phyloP scores from a whole-genome alignment of 2,329 filamentous ascomycete species.

The Fusarium nygamai region DNA sequence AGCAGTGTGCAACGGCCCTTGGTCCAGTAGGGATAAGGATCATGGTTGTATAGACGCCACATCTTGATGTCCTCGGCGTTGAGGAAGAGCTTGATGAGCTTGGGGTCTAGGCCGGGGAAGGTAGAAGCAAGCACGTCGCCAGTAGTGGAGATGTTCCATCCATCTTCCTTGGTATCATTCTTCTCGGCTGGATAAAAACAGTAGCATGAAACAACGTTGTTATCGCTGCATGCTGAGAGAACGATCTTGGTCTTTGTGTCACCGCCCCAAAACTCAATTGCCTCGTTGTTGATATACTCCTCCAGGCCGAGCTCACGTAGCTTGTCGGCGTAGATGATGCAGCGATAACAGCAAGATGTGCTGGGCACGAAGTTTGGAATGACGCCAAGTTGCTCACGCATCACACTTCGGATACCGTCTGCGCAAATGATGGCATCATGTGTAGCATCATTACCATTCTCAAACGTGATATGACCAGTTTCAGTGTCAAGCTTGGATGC shows the following conservation, averaged over 20 bases:
- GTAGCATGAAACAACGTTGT: conserved; percentile 69
- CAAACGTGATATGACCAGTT: not conserved
- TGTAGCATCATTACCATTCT: not conserved
- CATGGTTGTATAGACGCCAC: conserved; percentile 64
- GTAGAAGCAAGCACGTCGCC: conserved; percentile 65
- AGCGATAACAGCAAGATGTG: conserved; percentile 17
- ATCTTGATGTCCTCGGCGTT: conserved; percentile 68
- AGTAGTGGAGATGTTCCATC: conserved; percentile 61
- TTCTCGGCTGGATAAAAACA: conserved; percentile 70
- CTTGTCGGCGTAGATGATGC: conserved; percentile 11
- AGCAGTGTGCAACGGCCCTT: conserved; percentile 16
- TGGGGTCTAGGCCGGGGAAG: conserved; percentile 65
- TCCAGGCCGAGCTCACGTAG: conserved; percentile 1
- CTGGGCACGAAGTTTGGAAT: not conserved
- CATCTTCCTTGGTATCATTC: conserved; percentile 65
- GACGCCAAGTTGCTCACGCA: conserved; percentile 8
- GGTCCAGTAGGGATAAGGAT: conserved; percentile 23
- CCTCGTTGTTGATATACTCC: conserved; percentile 45
- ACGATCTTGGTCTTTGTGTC: conserved; percentile 68
- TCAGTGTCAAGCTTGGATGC: not conserved
- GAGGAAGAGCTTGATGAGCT: conserved; percentile 63
- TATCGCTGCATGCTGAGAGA: conserved; percentile 69
- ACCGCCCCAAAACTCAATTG: conserved; percentile 73
- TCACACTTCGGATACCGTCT: conserved; percentile 8
- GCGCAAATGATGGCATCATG: conserved; percentile 16